These are phyloP conservation scores for Penicillium bialowiezense DNA, from an alignment of 495 filamentous ascomycete species.

Conservation along the genomic window DNA sequence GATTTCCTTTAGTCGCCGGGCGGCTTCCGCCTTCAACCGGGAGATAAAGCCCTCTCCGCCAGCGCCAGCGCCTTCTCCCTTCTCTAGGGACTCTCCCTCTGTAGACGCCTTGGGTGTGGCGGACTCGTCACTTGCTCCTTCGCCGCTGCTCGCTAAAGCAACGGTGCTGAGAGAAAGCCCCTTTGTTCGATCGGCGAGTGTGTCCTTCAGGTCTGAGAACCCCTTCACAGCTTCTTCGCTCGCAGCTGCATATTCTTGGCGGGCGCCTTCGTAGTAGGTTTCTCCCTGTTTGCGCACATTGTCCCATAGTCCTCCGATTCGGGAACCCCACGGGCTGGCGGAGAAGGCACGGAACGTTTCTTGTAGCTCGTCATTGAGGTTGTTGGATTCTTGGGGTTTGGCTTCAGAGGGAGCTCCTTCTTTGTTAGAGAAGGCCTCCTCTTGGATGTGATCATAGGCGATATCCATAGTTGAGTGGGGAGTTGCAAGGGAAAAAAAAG, in stretches of 20 bases:
- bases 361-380: slow-evolving; percentile 84
- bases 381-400: slow-evolving; percentile 42
- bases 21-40: slow-evolving; percentile 77
- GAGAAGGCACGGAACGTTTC: slow-evolving; percentile 94
- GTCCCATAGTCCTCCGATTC: slow-evolving; percentile 83
- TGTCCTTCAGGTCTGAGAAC: slow-evolving; percentile 67
- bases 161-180: slow-evolving; percentile 63
- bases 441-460: slow-evolving; percentile 95
- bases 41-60: slow-evolving; percentile 77
- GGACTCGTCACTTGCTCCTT: slow-evolving; percentile 31
- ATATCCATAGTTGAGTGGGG: slow-evolving; percentile 68
- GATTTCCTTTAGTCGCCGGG: slow-evolving; percentile 83
- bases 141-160: slow-evolving; percentile 22
- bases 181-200: slow-evolving; percentile 68
- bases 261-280: slow-evolving; percentile 78
- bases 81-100: slow-evolving; percentile 27
- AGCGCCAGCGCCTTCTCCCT: slow-evolving; percentile 53
- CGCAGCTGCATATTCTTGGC: slow-evolving; percentile 74
- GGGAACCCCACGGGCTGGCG: slow-evolving; percentile 83
- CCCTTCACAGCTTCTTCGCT: slow-evolving; percentile 80
- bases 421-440: slow-evolving; percentile 69
- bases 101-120: slow-evolving; percentile 34
- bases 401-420: slow-evolving; percentile 29
- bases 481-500: slow-evolving; percentile 5
- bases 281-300: slow-evolving; percentile 90